Evolutionary conservation across 2,329 filamentous ascomycete species (phyloP).

Genomic region (Capronia epimyces): DNA sequence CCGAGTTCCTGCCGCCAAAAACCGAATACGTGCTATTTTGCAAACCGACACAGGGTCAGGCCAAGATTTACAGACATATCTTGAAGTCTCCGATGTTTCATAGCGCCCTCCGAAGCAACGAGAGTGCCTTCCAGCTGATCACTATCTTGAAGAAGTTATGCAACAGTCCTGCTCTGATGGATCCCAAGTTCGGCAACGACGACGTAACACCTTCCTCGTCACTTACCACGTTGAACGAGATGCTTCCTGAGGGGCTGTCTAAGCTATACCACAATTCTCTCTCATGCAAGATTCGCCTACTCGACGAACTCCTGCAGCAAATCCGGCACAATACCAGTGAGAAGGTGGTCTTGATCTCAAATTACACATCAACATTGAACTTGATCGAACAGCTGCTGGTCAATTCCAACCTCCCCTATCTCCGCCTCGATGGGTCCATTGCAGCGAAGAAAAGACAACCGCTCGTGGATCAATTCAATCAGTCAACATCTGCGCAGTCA

Average conservation of each 20-base stretch:
- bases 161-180: conserved; percentile 62
- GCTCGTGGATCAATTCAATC: conserved; percentile 66
- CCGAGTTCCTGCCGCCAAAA: conserved; percentile 61
- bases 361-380: conserved; percentile 67
- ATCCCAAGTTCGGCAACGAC: conserved; percentile 45
- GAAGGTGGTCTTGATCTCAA: conserved; percentile 70
- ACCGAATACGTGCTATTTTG: conserved; percentile 64
- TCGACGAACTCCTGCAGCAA: conserved; percentile 60
- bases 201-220: conserved; percentile 45
- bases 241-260: conserved; percentile 52
- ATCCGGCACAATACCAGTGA: conserved; percentile 58
- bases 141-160: conserved; percentile 69
- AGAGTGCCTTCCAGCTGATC: conserved; percentile 62
- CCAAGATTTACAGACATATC: conserved; percentile 57
- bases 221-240: conserved; percentile 45
- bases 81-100: conserved; percentile 61
- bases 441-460: conserved; percentile 59
- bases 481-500: conserved; percentile 47
- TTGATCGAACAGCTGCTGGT: conserved; percentile 58
- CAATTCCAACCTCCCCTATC: conserved; percentile 55
- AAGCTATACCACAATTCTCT: conserved; percentile 51
- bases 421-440: conserved; percentile 65
- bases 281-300: conserved; percentile 61
- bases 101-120: conserved; percentile 53
- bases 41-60: conserved; percentile 56